Evolutionary conservation across 2,329 filamentous ascomycete species (phyloP).

Genomic region (Monascus ruber): DNA sequence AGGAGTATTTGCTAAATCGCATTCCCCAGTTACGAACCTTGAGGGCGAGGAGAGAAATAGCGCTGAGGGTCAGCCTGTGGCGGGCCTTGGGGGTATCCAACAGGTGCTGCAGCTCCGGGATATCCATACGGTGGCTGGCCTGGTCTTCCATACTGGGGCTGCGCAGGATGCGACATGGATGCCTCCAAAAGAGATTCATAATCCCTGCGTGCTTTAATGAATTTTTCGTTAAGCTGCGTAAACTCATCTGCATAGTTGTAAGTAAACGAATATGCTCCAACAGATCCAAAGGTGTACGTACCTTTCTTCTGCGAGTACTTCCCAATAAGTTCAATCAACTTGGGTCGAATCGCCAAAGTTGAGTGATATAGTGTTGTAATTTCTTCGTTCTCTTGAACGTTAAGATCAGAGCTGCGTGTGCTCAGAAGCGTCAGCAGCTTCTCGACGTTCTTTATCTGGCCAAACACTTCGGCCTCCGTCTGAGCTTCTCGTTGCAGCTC

Average conservation of each 20-base stretch:
- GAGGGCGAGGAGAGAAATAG: slow-evolving; percentile 51
- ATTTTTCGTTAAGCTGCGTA: slow-evolving; percentile 96
- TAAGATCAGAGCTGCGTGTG: slow-evolving; percentile 66
- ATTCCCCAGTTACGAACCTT: slow-evolving; percentile 19
- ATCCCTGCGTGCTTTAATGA: slow-evolving; percentile 94
- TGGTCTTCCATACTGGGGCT: slow-evolving; percentile 60
- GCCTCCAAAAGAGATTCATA: slow-evolving; percentile 93
- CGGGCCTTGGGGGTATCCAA: slow-evolving; percentile 23
- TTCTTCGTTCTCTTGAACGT: slow-evolving; percentile 91
- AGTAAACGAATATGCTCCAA: background rate
- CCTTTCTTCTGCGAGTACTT: slow-evolving; percentile 99
- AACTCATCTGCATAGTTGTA: slow-evolving; percentile 63
- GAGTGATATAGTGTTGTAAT: slow-evolving; percentile 86
- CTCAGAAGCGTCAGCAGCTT: slow-evolving; percentile 81
- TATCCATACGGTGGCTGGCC: slow-evolving; percentile 26
- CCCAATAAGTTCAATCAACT: slow-evolving; percentile 94
- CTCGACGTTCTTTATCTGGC: slow-evolving; percentile 66
- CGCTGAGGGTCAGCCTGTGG: slow-evolving; percentile 51
- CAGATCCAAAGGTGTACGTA: slow-evolving; percentile 25
- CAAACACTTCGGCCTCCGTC: slow-evolving; percentile 77
- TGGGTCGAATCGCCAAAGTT: slow-evolving; percentile 85
- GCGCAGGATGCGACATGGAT: slow-evolving; percentile 89
- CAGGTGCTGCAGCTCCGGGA: slow-evolving; percentile 16
- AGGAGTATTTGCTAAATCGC: background rate
- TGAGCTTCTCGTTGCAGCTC: slow-evolving; percentile 91